Evolutionary conservation across 441 rosid species (phyloP).

Genomic region (Adansonia grandidieri): DNA sequence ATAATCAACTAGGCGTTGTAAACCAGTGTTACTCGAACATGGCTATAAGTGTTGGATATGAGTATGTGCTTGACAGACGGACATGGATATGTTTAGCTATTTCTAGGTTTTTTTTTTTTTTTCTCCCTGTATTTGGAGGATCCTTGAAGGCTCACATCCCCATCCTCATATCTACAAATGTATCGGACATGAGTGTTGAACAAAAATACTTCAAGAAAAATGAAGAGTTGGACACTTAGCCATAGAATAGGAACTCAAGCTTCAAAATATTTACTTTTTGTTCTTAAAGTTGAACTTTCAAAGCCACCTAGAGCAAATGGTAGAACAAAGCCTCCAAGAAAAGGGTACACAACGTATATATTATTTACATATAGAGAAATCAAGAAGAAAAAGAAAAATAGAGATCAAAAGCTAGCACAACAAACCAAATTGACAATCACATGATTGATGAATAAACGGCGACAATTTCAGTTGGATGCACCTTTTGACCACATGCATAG

Average conservation of each 20-base stretch:
- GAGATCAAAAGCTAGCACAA: conserved; percentile 6
- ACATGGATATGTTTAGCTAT: too few species aligned
- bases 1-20: background rate
- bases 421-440: background rate
- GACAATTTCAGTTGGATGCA: background rate
- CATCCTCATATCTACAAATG: too few species aligned
- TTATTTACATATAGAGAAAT: background rate
- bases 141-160: too few species aligned
- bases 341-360: background rate
- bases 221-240: too few species aligned
- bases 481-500: background rate
- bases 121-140: too few species aligned
- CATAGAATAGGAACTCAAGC: background rate
- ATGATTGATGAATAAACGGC: background rate
- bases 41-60: too few species aligned
- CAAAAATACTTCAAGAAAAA: too few species aligned
- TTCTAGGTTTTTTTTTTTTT: too few species aligned
- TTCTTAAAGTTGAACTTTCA: background rate
- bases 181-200: too few species aligned
- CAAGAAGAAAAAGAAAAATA: background rate
- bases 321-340: background rate
- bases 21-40: background rate
- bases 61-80: too few species aligned
- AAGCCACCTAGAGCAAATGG: conserved; percentile 3
- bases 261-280: background rate